phyloP scores from a whole-genome alignment of 1,284 basidiomycete species.

The Cutaneotrichosporon sp. region DNA sequence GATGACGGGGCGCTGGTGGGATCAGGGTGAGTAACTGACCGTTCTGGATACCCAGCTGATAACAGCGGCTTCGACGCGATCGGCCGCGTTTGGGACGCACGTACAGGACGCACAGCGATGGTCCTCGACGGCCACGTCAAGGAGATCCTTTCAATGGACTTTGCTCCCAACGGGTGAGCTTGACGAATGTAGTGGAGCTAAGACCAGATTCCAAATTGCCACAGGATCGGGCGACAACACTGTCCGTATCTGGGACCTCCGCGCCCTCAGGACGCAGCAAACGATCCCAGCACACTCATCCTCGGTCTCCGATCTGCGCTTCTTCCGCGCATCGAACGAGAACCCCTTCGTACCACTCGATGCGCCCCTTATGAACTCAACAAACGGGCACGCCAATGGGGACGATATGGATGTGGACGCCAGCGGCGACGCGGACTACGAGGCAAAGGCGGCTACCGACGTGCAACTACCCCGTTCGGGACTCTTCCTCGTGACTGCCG shows the following conservation, averaged over 20 bases:
- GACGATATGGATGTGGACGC: conserved; percentile 20
- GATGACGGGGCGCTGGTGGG: conserved; percentile 88
- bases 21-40: conserved; percentile 63
- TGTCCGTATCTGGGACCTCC: conserved; percentile 97
- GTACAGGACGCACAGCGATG: conserved; percentile 95
- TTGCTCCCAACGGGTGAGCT: conserved; percentile 87
- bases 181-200: not conserved
- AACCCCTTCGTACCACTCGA: conserved; percentile 33
- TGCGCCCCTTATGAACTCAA: not conserved
- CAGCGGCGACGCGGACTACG: conserved; percentile 28
- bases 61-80: conserved; percentile 89
- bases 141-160: conserved; percentile 84
- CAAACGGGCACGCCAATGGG: conserved; percentile 35
- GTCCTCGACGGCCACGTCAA: conserved; percentile 95
- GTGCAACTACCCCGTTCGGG: conserved; percentile 61
- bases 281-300: conserved; percentile 95
- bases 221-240: conserved; percentile 97
- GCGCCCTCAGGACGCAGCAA: conserved; percentile 83
- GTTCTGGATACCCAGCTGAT: conserved; percentile 7
- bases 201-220: conserved; percentile 81
- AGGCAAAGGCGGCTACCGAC: conserved; percentile 25
- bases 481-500: conserved; percentile 84
- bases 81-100: conserved; percentile 92
- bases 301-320: conserved; percentile 89
- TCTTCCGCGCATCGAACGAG: conserved; percentile 61